Conservation (phyloP, 352 stramenopile species). For the Pythium brachiatum region DNA sequence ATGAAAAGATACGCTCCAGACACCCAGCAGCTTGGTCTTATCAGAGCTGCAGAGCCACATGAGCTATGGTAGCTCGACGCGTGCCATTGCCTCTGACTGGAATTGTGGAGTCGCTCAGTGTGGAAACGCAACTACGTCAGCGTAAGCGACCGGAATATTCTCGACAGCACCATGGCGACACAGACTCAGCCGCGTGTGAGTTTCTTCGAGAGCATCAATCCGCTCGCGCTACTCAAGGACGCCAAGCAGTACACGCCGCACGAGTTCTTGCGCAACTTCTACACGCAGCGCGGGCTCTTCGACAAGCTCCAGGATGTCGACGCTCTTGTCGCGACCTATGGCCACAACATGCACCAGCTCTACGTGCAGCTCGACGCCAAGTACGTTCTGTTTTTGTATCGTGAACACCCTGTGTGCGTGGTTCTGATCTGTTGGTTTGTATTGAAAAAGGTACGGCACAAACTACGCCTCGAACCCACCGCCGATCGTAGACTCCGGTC, state of each 20-base stretch:
- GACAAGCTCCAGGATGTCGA: constrained; percentile 76
- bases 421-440: not conserved
- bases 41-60: no score
- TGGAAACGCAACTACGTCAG: not conserved
- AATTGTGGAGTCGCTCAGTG: not conserved
- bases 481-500: constrained; percentile 34
- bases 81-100: not conserved
- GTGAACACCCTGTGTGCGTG: not conserved
- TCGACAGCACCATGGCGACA: not conserved
- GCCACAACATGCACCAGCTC: constrained; percentile 48
- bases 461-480: constrained; percentile 50
- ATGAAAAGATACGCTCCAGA: not conserved
- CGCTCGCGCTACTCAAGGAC: constrained; percentile 51
- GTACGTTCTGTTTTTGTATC: constrained; percentile 24
- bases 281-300: constrained; percentile 52
- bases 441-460: constrained; percentile 51
- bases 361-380: constrained; percentile 73
- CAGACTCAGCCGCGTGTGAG: constrained; percentile 29
- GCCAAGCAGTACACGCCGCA: constrained; percentile 43
- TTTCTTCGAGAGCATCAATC: constrained; percentile 60
- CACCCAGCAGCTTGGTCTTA: no score
- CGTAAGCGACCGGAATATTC: not conserved
- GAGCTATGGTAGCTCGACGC: not conserved
- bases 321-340: constrained; percentile 48
- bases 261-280: constrained; percentile 76